Evolutionary conservation across 2,329 filamentous ascomycete species (phyloP), one percentile per base, ranked within the genome.

Genomic region (Fusarium sp.): DNA sequence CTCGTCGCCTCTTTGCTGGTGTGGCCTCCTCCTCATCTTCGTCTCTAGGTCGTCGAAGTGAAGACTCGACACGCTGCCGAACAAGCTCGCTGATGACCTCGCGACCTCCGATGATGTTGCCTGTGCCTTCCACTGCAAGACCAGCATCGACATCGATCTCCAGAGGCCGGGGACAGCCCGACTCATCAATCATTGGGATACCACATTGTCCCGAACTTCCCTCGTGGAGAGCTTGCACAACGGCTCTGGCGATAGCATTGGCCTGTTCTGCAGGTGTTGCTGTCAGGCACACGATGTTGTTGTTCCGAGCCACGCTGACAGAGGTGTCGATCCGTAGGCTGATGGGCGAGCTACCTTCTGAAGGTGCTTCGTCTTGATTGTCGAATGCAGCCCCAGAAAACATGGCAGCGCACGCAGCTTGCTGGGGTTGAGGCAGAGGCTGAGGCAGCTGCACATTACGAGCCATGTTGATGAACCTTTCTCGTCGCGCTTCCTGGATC

Each of bases 271-370:
- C 69, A 2, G 79, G 75, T 6, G 77, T 74, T 4, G 76, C 68
- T 1, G 72, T 65, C 17, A 83, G 68, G 17, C 78, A 77, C 41
- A 84, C 71, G 44, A 82, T 68, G 70, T 86, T 87, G 70, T 79
- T 75, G 70, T 76, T 76, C 57, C 78, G 79, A 33, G 72, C 71
- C 63, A 86, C 74, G 56, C 66, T 74, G 66, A 85, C 70, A 1
- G 79, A 76, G 14, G 80, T 78, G 63, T 80, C 79, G 72, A 87
- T 80, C 14, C 72, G 74, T 39, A 86, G 70, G 44, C 71, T 75
- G 54, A 84, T 77, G 43, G 80, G 72, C 2, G 77, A 76, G 39
- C 71, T 61, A 9, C 69, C 65, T 32, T 73, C 68, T 8, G 54
- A 36, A 1, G 37, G 43, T 17, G 66, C 48, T n/a, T 54, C 55